Evolutionary conservation across 1,139 yeast genomes (phyloP), one percentile per base, ranked within the genome.

Genomic region (Lodderomyces pseudojiufengensis): DNA sequence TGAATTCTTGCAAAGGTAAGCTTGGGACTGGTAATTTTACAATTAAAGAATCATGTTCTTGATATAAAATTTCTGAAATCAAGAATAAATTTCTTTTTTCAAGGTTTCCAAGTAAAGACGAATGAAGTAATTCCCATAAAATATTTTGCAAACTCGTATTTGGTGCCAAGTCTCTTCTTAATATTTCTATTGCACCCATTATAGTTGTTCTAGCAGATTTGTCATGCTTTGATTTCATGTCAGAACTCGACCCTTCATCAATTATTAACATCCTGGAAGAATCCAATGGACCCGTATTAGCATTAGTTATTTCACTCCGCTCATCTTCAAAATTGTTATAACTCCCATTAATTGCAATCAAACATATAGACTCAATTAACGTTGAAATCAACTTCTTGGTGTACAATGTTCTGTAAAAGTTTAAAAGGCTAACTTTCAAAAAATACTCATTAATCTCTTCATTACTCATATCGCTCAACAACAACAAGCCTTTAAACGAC

Each of bases 391-490:
- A 52, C 11, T 73, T 68, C 15, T 67, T 62, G 34, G 78, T 71
- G 32, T 86, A 63, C 35, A 67, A 68, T 0, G 74, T 62, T 3
- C 81, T 73, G 3, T 48, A 38, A 3, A 67, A 64, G 32, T 82
- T 88, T 33, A 81, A 63, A 29, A 79, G 66, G 32, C 81, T 59
- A 0, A 77, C 62, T 32, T 76, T 68, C 47, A 85, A 75, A 42
- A 80, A 76, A 50, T 85, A 85, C 21, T 71, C 64, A 45, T 87
- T 53, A 4, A 87, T 66, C 16, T 70, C 65, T 11, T 65, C 57
- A 50, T 85, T 84, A 41, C 78, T 80, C 42, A 88, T 61, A 0
- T 94, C 97, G 9, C 97, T 97, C 25, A 86, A 63, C 4, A 75
- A 51, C 36, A 90, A 63, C 27, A 92, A 51, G 0, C 90, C 85